Evolutionary conservation across 108 stramenopile genomes (phyloP), one percentile per base, ranked within the genome.

Genomic region (Skeletonema menzelii): DNA sequence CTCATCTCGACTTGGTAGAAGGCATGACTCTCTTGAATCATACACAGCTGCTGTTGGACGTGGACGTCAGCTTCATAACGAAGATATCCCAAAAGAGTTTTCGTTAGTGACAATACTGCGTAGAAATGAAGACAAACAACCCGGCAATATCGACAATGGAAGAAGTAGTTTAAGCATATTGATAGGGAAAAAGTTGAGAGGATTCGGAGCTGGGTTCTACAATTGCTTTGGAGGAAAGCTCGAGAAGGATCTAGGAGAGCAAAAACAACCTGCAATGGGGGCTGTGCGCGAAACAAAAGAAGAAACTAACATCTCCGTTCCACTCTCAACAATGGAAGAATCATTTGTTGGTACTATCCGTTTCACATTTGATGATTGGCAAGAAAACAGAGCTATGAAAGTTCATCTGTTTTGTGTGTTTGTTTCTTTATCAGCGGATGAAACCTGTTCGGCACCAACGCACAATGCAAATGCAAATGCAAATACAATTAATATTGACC

Each of bases 151-250:
- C 6, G 19, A 49, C 15, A 58, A 35, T 37, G 24, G 22, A 20
- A 58, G 26, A 5, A 71, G 77, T 55, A 62, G 57, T 40, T 56
- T 80, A 8, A 72, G 79, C 55, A 90, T 93, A 24, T 64, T 93
- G 24, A 60, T 93, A 49, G 92, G 89, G 4, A 63, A 73, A 47
- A 93, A 90, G 58, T 75, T 85, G 47, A 86, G 92, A 20, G 92
- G 92, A 10, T 89, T 90, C 55, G 92, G 89, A 46, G 69, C 65
- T 27, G 92, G 89, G 1, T 79, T 89, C 67, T 90, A 85, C 67
- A 90, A 82, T 70, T 83, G 85, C 30, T 90, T 93, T 66, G 92
- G 89, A 5, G 92, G 92, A 1, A 90, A 90, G 63, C 70, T 90
- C 10, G 87, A 88, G 13, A 42, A 24, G 42, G 53, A 47, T 35